Base-by-base conservation (phyloP, 2,329 filamentous ascomycete species). In the Rhynchosporium graminicola region DNA sequence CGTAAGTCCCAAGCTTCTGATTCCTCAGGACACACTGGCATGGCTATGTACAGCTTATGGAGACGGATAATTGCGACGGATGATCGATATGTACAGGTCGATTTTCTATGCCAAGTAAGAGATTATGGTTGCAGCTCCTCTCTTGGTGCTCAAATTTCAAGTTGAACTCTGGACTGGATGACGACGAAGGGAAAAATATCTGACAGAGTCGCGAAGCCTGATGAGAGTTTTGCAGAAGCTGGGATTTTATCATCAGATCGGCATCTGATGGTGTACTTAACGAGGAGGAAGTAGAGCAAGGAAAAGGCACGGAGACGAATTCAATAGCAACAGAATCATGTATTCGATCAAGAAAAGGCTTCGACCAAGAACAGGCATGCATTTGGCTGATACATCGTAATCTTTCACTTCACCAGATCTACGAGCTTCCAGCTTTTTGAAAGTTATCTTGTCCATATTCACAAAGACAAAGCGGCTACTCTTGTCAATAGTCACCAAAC, bases 51-150 rank as follows among this genome's bases (percentile, higher is more conserved):
- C 42, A 62, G 60, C 60, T 2, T 62, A 62, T 38, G 64, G 63
- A 45, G 67, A 63, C 26, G 63, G 20, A 20, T 20, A 20, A 62
- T 38, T 62, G 63, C 42, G 67, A 63, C 26, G 63, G 65, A 8
- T 43, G 51, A 31, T 60, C 62, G 38, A 67, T 69, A 20, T 69
- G 65, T 52, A 60, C 63, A 33, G 64, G 63, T 20, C 58, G 63
- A 9, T 62, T 67, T 62, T 67, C 57, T 70, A 67, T 48, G 64
- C 67, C 6, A 70, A 70, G 26, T 65, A 63, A 47, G 63, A 69
- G 29, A 65, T 67, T 26, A 38, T 67, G 31, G 56, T 52, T 3
- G 57, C 61, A 12, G 56, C 59, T 33, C 60, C 62, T 9, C 26
- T 65, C 7, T 47, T 68, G 0, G 38, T 69, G 10, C 33, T 63